Conservation (phyloP, 1,139 yeast genomes). For the Magnusiomyces magnusii region DNA sequence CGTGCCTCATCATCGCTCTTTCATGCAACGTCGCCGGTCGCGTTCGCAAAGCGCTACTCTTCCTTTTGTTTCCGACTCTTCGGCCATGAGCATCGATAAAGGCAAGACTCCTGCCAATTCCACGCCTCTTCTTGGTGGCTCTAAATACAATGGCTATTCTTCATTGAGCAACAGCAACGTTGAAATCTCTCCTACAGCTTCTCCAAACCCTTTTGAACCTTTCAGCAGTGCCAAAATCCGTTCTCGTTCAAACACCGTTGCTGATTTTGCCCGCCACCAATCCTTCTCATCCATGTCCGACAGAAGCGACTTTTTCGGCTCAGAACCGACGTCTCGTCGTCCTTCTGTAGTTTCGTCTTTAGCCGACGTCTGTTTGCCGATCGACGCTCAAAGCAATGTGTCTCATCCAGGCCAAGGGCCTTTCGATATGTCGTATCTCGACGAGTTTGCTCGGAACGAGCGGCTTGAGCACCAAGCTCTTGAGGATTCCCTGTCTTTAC, state of each 20-base stretch:
- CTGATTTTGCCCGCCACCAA: background rate
- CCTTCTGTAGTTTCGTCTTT: conserved; percentile 64
- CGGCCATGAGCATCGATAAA: background rate
- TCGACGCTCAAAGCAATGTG: conserved; percentile 44
- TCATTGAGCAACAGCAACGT: background rate
- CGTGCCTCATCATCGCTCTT: background rate
- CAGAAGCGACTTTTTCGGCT: conserved; percentile 25
- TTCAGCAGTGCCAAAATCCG: background rate
- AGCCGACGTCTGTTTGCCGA: conserved; percentile 83
- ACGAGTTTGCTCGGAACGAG: conserved; percentile 73
- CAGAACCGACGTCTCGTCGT: conserved; percentile 68
- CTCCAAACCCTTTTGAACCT: background rate
- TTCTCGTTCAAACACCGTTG: background rate
- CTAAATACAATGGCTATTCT: background rate
- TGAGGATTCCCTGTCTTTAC: conserved; percentile 31
- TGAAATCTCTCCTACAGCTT: background rate
- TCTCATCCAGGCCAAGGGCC: conserved; percentile 34
- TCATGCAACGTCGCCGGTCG: background rate
- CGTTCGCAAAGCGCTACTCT: background rate
- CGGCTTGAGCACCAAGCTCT: conserved; percentile 40
- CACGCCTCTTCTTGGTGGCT: background rate
- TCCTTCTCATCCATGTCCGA: conserved; percentile 1
- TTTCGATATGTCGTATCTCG: conserved; percentile 75
- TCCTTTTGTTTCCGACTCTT: background rate
- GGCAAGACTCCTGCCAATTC: background rate